Conservation (phyloP, 2,329 filamentous ascomycete genomes). For the Sclerotinia minor region DNA sequence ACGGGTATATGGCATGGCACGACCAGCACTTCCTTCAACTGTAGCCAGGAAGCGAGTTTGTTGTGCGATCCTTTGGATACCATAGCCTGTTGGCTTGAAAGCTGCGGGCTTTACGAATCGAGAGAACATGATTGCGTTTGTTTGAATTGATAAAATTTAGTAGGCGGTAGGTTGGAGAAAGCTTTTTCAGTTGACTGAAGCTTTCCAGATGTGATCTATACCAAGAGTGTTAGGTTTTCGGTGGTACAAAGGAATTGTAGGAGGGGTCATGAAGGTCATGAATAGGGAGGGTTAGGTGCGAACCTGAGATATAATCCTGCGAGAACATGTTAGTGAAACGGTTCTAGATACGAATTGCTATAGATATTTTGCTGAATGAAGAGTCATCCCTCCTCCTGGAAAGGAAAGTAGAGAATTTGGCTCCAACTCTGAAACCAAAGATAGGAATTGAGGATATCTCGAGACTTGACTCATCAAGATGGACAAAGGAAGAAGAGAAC, state of each 20-base stretch:
- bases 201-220: constrained; percentile 48
- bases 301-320: constrained; percentile 76
- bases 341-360: background rate
- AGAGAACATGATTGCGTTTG: constrained; percentile 56
- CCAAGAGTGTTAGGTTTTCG: constrained; percentile 31
- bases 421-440: background rate
- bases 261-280: constrained; percentile 1
- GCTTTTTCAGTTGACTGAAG: constrained; percentile 44
- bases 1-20: constrained; percentile 62
- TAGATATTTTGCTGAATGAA: background rate
- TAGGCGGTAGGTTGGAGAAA: constrained; percentile 30
- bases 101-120: constrained; percentile 58
- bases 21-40: constrained; percentile 67
- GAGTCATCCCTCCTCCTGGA: background rate
- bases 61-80: constrained; percentile 37
- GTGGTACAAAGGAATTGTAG: constrained; percentile 31
- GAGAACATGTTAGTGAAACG: constrained; percentile 46
- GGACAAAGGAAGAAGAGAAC: constrained; percentile 33
- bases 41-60: constrained; percentile 61
- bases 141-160: constrained; percentile 31
- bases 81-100: constrained; percentile 42
- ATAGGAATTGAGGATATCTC: background rate
- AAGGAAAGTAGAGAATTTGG: background rate
- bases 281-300: constrained; percentile 25
- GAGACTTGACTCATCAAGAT: background rate